Evolutionary conservation across 192 early-diverging fungal genomes (phyloP).

Genomic region (Backusella sp.): DNA sequence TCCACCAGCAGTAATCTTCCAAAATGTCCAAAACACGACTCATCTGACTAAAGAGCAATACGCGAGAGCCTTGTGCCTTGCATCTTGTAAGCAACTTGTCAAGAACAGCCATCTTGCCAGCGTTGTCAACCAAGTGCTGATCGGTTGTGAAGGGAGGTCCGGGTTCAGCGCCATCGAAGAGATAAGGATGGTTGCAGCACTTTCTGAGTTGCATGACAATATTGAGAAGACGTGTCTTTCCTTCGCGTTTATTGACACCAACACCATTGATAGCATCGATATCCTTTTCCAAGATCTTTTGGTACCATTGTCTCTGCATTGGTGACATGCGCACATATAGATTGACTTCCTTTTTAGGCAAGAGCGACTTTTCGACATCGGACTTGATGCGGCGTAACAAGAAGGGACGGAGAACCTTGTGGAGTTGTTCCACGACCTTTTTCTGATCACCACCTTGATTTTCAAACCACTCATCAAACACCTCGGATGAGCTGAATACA

Average conservation of each 20-base stretch:
- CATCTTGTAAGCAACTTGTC: constrained; percentile 83
- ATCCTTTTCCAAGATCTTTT: constrained; percentile 92
- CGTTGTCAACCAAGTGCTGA: constrained; percentile 91
- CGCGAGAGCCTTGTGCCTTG: constrained; percentile 89
- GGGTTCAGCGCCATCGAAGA: constrained; percentile 90
- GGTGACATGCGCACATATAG: constrained; percentile 89
- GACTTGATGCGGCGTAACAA: constrained; percentile 88
- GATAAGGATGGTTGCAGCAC: constrained; percentile 94
- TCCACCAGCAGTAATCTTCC: constrained; percentile 95
- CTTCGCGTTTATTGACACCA: constrained; percentile 67
- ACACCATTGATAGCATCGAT: constrained; percentile 95
- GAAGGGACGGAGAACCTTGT: constrained; percentile 76
- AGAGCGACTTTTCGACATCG: constrained; percentile 93
- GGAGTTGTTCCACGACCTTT: constrained; percentile 56
- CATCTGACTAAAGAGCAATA: constrained; percentile 98
- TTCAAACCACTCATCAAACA: constrained; percentile 95
- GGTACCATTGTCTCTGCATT: constrained; percentile 97
- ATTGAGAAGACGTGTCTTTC: constrained; percentile 90
- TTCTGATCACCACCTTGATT: constrained; percentile 72
- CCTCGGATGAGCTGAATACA: constrained; percentile 90
- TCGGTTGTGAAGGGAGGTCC: constrained; percentile 97
- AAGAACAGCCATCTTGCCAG: constrained; percentile 91
- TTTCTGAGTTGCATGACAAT: constrained; percentile 96
- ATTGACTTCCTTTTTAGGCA: constrained; percentile 94
- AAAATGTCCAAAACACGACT: constrained; percentile 96